phyloP scores from a whole-genome alignment of 129 eudicot species.

The sunflower (Helianthus annuus) region DNA sequence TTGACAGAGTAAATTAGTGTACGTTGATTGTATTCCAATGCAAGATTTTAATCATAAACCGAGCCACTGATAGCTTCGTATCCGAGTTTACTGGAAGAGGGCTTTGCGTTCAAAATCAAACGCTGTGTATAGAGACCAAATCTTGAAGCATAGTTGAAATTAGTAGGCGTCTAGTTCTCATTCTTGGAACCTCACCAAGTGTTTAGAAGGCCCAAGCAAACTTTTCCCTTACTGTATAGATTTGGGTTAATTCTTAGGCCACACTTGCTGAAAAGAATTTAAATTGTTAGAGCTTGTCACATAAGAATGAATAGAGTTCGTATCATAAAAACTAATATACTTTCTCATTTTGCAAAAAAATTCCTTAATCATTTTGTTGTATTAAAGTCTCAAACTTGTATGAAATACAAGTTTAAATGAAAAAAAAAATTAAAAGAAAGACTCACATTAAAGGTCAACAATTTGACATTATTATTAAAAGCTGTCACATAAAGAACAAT shows the following conservation, averaged over 20 bases:
- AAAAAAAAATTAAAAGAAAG: neutral
- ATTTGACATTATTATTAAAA: no score
- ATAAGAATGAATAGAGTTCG: neutral
- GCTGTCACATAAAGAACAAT: no score
- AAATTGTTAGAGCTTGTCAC: neutral
- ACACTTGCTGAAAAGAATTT: constrained; percentile 48
- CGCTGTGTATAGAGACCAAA: constrained; percentile 87
- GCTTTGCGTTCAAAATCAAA: constrained; percentile 64
- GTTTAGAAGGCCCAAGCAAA: constrained; percentile 76
- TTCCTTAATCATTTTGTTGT: neutral
- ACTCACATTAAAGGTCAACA: neutral
- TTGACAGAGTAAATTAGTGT: constrained; percentile 43
- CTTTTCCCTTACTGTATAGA: constrained; percentile 52
- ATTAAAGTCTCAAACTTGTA: neutral
- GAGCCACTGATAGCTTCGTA: constrained; percentile 24
- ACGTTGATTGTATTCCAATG: constrained; percentile 27
- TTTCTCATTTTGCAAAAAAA: neutral
- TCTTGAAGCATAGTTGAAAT: constrained; percentile 82
- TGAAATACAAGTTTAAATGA: neutral
- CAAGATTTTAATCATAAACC: constrained; percentile 21
- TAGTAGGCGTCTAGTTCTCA: constrained; percentile 64
- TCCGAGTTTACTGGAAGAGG: constrained; percentile 66
- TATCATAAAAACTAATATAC: neutral
- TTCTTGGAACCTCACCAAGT: constrained; percentile 62
- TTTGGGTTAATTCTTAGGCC: constrained; percentile 78